Conservation (phyloP, 2,329 filamentous ascomycete genomes). For the Botryotinia calthae region DNA sequence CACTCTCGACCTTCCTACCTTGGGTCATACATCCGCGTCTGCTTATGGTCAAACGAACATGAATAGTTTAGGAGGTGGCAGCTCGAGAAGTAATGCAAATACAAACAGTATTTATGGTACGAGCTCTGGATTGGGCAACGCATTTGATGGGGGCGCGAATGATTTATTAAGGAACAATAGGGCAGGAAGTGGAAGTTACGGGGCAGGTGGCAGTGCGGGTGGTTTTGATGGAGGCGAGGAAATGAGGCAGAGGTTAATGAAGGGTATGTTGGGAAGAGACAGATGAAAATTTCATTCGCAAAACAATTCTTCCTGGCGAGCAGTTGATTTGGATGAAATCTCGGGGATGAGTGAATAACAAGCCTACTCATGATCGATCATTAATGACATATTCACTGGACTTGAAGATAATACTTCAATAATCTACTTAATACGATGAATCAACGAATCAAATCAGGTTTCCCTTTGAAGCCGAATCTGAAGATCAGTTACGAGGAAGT, state of each 20-base stretch:
- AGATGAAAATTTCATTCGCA: not conserved
- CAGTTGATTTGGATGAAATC: not conserved
- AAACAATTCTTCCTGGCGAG: not conserved
- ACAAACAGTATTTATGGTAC: conserved; percentile 25
- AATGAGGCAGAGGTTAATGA: conserved; percentile 17
- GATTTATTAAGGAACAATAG: conserved; percentile 29
- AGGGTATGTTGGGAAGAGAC: conserved; percentile 15
- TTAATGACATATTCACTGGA: not conserved
- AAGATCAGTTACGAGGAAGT: not conserved
- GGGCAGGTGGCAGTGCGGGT: not conserved
- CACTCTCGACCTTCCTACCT: conserved; percentile 31
- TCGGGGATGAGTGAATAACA: not conserved
- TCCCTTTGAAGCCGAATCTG: no score
- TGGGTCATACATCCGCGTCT: conserved; percentile 30
- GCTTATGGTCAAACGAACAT: conserved; percentile 19
- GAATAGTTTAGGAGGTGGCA: conserved; percentile 21
- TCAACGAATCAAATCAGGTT: not conserved
- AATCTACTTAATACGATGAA: not conserved
- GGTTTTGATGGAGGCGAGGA: not conserved
- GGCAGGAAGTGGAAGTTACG: conserved; percentile 28
- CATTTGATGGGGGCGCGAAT: conserved; percentile 22
- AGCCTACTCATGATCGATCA: not conserved
- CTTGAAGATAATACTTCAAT: not conserved
- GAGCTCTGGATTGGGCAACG: conserved; percentile 24
- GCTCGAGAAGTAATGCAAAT: conserved; percentile 17